Conservation (phyloP, 2,329 filamentous ascomycete genomes). For the Cercospora zeina region DNA sequence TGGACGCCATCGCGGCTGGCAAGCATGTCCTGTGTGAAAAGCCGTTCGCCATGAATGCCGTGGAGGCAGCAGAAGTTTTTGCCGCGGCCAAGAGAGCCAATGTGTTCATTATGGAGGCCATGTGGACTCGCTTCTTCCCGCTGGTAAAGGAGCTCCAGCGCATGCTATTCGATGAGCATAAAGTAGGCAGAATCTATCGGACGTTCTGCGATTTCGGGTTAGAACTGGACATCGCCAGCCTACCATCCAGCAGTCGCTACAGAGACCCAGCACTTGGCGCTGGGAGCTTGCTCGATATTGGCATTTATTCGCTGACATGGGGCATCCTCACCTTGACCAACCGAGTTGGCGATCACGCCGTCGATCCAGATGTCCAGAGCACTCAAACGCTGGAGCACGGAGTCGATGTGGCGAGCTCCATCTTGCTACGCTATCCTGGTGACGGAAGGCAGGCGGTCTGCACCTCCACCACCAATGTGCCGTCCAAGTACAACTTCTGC, state of each 20-base stretch:
- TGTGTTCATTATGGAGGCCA: conserved; percentile 51
- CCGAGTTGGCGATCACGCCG: conserved; percentile 32
- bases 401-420: conserved; percentile 41
- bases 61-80: conserved; percentile 46
- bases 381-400: conserved; percentile 42
- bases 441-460: conserved; percentile 48
- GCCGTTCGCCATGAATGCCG: conserved; percentile 47
- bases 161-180: conserved; percentile 45
- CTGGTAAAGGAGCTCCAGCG: conserved; percentile 42
- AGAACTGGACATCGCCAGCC: conserved; percentile 40
- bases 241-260: conserved; percentile 32
- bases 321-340: conserved; percentile 42
- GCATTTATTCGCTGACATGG: conserved; percentile 50
- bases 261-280: conserved; percentile 47
- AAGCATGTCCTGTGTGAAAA: conserved; percentile 53
- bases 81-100: conserved; percentile 44
- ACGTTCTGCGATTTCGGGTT: conserved; percentile 47
- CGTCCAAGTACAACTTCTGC: conserved; percentile 39
- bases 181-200: conserved; percentile 45
- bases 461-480: conserved; percentile 42
- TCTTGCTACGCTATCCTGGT: conserved; percentile 46
- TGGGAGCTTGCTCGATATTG: conserved; percentile 48
- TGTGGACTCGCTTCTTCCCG: conserved; percentile 51
- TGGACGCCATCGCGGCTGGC: conserved; percentile 47
- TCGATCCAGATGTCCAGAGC: conserved; percentile 45